These are phyloP conservation scores for Conringia planisiliqua DNA, from an alignment of 345 rosid genomes.

Conservation along the genomic window DNA sequence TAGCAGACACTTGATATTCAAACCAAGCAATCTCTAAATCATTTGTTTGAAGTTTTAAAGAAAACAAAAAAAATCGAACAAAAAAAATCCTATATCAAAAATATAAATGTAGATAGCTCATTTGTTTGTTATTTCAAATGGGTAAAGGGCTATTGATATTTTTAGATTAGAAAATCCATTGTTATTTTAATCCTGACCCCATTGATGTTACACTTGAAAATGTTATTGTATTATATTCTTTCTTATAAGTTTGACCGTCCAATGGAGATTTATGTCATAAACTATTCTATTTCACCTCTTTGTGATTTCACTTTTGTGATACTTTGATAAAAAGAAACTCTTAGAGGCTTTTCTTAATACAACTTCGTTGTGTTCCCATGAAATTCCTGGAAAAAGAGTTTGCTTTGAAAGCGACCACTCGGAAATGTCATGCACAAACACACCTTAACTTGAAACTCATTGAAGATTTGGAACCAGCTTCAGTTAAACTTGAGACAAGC, in stretches of 20 bases:
- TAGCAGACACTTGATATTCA: not conserved
- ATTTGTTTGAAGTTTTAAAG: not conserved
- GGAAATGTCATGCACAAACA: constrained; percentile 4
- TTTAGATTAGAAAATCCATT: not conserved
- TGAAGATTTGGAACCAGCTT: constrained; percentile 7
- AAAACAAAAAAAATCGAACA: not conserved
- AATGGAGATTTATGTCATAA: not conserved
- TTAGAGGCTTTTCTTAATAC: not conserved
- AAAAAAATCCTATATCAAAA: not conserved
- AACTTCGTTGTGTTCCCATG: not conserved
- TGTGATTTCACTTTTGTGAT: not conserved
- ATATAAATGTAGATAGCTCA: not conserved
- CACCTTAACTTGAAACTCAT: not conserved
- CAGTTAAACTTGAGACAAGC: not conserved
- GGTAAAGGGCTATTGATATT: not conserved
- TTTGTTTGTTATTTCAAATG: not conserved
- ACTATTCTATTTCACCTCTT: constrained; percentile 1
- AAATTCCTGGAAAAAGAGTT: not conserved
- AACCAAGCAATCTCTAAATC: constrained; percentile 6
- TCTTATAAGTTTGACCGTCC: not conserved
- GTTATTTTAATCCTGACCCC: not conserved
- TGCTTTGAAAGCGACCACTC: not conserved
- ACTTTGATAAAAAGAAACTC: not conserved
- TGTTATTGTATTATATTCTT: too few relatives aligned
- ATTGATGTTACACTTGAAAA: not conserved